Evolutionary conservation across 129 eudicot genomes (phyloP).

Genomic region (Artemisia tridentata): DNA sequence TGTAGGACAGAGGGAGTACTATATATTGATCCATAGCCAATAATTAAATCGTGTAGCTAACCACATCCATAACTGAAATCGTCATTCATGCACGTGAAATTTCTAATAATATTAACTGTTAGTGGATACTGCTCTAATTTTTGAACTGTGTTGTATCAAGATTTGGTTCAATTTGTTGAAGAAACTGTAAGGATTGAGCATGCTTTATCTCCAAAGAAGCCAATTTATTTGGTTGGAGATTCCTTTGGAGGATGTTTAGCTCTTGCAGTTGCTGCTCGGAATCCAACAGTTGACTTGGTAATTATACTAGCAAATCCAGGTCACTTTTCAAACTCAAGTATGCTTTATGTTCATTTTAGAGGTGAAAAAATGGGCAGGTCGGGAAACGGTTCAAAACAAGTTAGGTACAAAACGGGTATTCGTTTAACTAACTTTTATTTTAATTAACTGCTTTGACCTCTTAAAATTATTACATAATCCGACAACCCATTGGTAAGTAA

Average conservation of each 20-base stretch:
- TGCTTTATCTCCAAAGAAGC: constrained; percentile 62
- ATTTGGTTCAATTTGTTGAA: constrained; percentile 55
- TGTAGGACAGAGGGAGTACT: too few relatives aligned
- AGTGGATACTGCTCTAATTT: not conserved
- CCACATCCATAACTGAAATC: too few relatives aligned
- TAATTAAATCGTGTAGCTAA: too few relatives aligned
- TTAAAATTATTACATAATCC: too few relatives aligned
- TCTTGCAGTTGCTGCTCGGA: constrained; percentile 81
- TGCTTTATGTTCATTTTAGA: not conserved
- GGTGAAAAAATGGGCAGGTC: not conserved
- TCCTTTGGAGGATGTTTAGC: constrained; percentile 89
- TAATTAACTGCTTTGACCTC: too few relatives aligned
- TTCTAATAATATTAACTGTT: too few relatives aligned
- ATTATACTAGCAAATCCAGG: constrained; percentile 77
- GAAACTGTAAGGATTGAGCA: constrained; percentile 61
- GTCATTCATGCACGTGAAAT: too few relatives aligned
- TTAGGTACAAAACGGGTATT: too few relatives aligned
- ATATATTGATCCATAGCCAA: too few relatives aligned
- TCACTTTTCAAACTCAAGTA: constrained; percentile 16
- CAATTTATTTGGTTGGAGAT: constrained; percentile 80
- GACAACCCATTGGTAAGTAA: too few relatives aligned
- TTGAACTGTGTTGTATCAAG: constrained; percentile 30
- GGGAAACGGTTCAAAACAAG: too few relatives aligned
- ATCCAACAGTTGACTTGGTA: constrained; percentile 69
- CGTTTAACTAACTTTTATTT: too few relatives aligned